Conservation (phyloP, 176 grass and related monocot species). For the Cocos nucifera region DNA sequence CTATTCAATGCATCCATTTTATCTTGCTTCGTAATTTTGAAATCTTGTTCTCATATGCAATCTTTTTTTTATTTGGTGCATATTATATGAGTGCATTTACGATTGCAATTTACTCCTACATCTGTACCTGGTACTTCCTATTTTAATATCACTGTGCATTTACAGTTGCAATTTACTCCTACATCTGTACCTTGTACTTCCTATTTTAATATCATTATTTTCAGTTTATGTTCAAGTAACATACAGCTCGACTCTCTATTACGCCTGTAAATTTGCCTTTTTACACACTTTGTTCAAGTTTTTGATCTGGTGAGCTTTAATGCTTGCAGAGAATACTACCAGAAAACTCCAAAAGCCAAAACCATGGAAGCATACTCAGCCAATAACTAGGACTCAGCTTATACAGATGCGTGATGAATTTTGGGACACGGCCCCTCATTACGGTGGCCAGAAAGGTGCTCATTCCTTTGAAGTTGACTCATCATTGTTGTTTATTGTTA, state of each 20-base stretch:
- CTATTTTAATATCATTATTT: no score
- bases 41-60: no score
- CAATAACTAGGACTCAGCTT: conserved; percentile 53
- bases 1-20: no score
- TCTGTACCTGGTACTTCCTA: no score
- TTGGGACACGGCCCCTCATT: conserved; percentile 95
- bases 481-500: background rate
- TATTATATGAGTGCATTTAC: no score
- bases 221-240: no score
- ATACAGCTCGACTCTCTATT: background rate
- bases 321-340: conserved; percentile 46
- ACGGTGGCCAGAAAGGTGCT: conserved; percentile 81
- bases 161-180: no score
- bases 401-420: conserved; percentile 91
- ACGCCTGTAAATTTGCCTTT: background rate
- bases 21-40: no score
- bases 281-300: conserved; percentile 4
- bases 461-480: conserved; percentile 1
- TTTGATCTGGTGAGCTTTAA: conserved; percentile 12
- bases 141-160: no score
- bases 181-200: no score
- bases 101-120: no score
- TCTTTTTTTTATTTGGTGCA: no score
- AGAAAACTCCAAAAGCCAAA: conserved; percentile 68
- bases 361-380: conserved; percentile 71